Evolutionary conservation across 768 basidiomycete species (phyloP).

Genomic region (Ramaria sp.): DNA sequence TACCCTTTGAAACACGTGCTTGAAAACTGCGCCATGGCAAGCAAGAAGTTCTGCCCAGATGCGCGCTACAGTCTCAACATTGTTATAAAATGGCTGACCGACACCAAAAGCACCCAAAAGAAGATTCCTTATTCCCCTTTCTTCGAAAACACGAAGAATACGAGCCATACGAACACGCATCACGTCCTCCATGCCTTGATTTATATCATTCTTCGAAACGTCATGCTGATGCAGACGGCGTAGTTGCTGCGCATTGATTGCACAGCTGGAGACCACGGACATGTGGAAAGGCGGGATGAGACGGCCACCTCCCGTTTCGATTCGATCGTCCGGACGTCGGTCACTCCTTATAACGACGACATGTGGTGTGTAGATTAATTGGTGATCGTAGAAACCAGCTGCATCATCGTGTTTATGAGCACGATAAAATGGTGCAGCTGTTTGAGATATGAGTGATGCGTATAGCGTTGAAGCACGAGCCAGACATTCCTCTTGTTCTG

Average conservation of each 20-base stretch:
- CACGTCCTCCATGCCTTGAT: constrained; percentile 27
- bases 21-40: constrained; percentile 26
- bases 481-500: constrained; percentile 35
- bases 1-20: constrained; percentile 29
- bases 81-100: constrained; percentile 28
- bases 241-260: constrained; percentile 29
- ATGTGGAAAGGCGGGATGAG: constrained; percentile 29
- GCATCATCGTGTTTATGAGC: constrained; percentile 29
- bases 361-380: constrained; percentile 35
- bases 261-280: constrained; percentile 30
- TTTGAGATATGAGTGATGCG: constrained; percentile 23
- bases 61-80: constrained; percentile 28
- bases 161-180: constrained; percentile 42
- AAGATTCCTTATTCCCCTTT: constrained; percentile 25
- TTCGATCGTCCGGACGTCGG: constrained; percentile 5
- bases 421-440: constrained; percentile 28
- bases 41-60: constrained; percentile 37
- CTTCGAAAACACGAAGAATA: constrained; percentile 31
- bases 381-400: constrained; percentile 33
- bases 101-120: constrained; percentile 38
- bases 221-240: constrained; percentile 19
- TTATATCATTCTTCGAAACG: constrained; percentile 22
- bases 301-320: constrained; percentile 8
- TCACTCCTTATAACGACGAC: constrained; percentile 31
- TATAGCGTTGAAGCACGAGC: constrained; percentile 31